phyloP scores from a whole-genome alignment of 1,139 yeast species.

The Yamadazyma membranifaciens region DNA sequence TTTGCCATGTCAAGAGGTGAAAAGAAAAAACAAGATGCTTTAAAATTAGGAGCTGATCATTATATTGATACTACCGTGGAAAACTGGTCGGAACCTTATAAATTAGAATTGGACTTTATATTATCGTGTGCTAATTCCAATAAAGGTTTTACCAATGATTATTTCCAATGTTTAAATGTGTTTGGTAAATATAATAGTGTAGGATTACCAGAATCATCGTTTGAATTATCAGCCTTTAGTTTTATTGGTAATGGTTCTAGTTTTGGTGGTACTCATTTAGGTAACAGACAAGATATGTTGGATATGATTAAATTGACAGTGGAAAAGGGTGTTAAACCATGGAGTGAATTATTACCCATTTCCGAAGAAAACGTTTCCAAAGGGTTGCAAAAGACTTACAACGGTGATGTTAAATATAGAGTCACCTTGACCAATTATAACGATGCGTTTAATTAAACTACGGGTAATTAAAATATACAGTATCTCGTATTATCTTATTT shows the following conservation, averaged over 20 bases:
- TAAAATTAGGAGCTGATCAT: conserved; percentile 32
- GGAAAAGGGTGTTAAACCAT: conserved; percentile 50
- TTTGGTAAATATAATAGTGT: conserved; percentile 53
- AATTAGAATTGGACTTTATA: conserved; percentile 41
- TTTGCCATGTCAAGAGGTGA: conserved; percentile 34
- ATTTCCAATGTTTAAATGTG: conserved; percentile 31
- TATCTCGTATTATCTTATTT: no score
- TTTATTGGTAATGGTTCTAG: conserved; percentile 42
- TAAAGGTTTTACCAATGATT: conserved; percentile 29
- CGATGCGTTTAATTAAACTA: conserved; percentile 9
- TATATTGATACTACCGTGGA: conserved; percentile 33
- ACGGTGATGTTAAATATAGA: conserved; percentile 54
- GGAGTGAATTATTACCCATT: conserved; percentile 59
- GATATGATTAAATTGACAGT: conserved; percentile 56
- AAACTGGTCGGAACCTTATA: conserved; percentile 26
- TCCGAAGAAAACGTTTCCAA: conserved; percentile 49
- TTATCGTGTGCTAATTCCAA: conserved; percentile 45
- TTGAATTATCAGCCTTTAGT: conserved; percentile 22
- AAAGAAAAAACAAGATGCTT: conserved; percentile 32
- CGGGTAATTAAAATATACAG: no score
- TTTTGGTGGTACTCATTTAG: conserved; percentile 44
- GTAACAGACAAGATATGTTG: conserved; percentile 53
- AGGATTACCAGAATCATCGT: conserved; percentile 42
- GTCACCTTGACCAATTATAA: conserved; percentile 43
- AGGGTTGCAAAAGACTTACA: conserved; percentile 49